These are phyloP conservation scores for Fusarium algeriense DNA, from an alignment of 2,329 filamentous ascomycete genomes.

Conservation along the genomic window DNA sequence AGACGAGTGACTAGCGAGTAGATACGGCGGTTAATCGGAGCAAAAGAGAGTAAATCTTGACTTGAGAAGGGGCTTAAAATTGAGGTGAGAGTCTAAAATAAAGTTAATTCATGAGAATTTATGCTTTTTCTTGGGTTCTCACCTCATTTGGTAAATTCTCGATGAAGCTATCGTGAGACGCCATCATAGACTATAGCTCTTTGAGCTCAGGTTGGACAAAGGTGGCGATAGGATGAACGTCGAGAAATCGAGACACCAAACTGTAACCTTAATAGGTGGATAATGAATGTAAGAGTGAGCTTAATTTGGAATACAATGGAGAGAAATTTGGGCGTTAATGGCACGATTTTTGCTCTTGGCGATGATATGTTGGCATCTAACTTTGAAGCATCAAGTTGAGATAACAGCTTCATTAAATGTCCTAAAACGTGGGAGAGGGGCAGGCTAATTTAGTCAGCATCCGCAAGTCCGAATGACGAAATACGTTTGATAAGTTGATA, in stretches of 20 bases:
- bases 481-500: constrained; percentile 2
- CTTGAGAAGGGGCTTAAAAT: constrained; percentile 61
- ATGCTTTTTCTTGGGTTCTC: neutral
- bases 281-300: rapidly evolving
- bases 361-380: neutral
- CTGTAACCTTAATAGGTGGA: neutral
- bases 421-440: constrained; percentile 37
- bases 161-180: constrained; percentile 18
- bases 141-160: constrained; percentile 38
- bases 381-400: constrained; percentile 23
- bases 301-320: neutral
- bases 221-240: neutral
- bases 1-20: constrained; percentile 72
- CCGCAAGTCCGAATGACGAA: constrained; percentile 41
- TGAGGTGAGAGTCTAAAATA: constrained; percentile 23
- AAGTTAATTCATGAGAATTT: neutral
- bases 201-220: neutral
- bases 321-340: neutral
- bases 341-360: neutral
- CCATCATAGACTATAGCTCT: constrained; percentile 14
- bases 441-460: constrained; percentile 41
- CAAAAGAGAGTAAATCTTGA: constrained; percentile 66
- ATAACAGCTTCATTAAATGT: constrained; percentile 20
- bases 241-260: no score
- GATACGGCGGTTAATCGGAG: constrained; percentile 71